Base-by-base conservation (phyloP, 1,284 basidiomycete species). In the Meira miltonrushii region DNA sequence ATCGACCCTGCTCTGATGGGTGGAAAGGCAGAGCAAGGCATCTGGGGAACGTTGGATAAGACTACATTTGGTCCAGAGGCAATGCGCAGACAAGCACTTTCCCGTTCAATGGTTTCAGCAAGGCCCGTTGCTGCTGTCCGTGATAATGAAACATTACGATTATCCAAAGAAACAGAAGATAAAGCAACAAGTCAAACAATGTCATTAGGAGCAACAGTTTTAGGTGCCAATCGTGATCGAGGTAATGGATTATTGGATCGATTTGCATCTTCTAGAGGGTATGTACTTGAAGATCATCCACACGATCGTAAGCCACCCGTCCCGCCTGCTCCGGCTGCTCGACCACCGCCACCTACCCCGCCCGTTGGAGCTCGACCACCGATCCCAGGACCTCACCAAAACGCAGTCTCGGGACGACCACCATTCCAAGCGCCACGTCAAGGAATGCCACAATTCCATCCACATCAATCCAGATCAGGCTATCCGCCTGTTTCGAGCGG, bases 21-120 rank as follows among this genome's bases (percentile, higher is more conserved):
- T 11, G 60, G 60, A 11, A 56, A 59, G 6, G 62, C 53, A n/a
- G 57, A 52, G 39, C 46, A 33, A 11, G 70, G 70, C 12, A 72
- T 62, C 52, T 74, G 68, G 68, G 73, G 73, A 38, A 69, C 69
- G 6, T 56, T 75, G 9, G 67, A 63, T 41, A 55, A 58, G 33
- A 9, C 59, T 1, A 6, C 10, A 15, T 54, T 19, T 33, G 50
- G 17, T 13, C 43, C 58, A 8, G 44, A 41, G 13, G 44, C 57
- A 17, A 43, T 12, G 39, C 11, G 21, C 7, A 41, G 39, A 38
- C 11, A 19, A 57, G 58, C 8, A 58, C 59, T 21, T 41, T 62
- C 12, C 57, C 59, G 54, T 13, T 50, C 59, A 9, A 60, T 57
- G 25, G 49, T 62, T 8, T 17, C 55, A 9, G 13, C 43, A 17